These are phyloP conservation scores for Mycothermus thermophilus DNA, from an alignment of 495 filamentous ascomycete genomes.

Conservation along the genomic window DNA sequence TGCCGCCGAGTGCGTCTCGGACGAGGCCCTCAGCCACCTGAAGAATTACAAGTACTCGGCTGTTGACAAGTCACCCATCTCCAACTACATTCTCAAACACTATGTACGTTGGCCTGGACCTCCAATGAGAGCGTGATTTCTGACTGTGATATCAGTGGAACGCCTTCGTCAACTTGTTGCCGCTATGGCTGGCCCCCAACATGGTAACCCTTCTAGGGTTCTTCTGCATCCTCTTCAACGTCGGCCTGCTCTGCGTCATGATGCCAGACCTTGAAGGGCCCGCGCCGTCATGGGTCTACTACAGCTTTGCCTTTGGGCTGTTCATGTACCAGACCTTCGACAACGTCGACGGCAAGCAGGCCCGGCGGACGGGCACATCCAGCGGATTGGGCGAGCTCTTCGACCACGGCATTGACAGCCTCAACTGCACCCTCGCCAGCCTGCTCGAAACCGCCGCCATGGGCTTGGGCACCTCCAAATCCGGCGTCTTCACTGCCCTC, in stretches of 20 bases:
- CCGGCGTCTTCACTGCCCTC: conserved; percentile 82
- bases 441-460: conserved; percentile 81
- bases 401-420: conserved; percentile 94
- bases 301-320: conserved; percentile 81
- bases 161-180: conserved; percentile 81
- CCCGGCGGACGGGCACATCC: conserved; percentile 83
- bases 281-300: conserved; percentile 82
- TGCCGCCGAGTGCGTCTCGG: conserved; percentile 42
- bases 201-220: conserved; percentile 95
- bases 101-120: conserved; percentile 51
- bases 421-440: conserved; percentile 90
- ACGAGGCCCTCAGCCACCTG: conserved; percentile 59
- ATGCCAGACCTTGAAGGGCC: conserved; percentile 91
- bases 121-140: conserved; percentile 1
- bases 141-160: conserved; percentile 60
- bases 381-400: conserved; percentile 92
- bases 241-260: conserved; percentile 61
- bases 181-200: conserved; percentile 93
- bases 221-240: conserved; percentile 80
- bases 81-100: conserved; percentile 81
- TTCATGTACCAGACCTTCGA: conserved; percentile 99
- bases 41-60: conserved; percentile 93
- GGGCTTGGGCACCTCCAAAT: conserved; percentile 66
- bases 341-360: conserved; percentile 97
- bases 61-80: conserved; percentile 93